phyloP scores from a whole-genome alignment of 176 grass and related monocot genomes.

The Pontederia crassipes region DNA sequence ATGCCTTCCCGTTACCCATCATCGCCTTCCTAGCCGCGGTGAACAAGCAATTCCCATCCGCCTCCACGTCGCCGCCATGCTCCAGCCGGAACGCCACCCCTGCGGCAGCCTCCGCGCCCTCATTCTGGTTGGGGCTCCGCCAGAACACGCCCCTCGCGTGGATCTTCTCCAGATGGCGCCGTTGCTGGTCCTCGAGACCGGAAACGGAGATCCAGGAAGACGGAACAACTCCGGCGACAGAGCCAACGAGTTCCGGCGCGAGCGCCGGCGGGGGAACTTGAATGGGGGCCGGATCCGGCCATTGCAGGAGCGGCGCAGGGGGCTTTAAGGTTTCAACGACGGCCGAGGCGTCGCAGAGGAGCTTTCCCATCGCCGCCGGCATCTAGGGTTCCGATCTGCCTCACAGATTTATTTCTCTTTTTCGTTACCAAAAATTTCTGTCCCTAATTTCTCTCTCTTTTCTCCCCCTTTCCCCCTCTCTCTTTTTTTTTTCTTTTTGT shows the following conservation, averaged over 20 bases:
- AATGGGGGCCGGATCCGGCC: slow-evolving; percentile 17
- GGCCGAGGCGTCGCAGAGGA: slow-evolving; percentile 78
- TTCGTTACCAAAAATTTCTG: background rate
- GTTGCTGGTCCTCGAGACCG: slow-evolving; percentile 84
- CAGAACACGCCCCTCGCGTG: slow-evolving; percentile 75
- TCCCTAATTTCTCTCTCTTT: background rate
- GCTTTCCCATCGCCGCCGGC: slow-evolving; percentile 61
- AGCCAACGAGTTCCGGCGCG: background rate
- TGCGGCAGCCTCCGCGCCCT: slow-evolving; percentile 4
- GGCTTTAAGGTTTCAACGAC: slow-evolving; percentile 52
- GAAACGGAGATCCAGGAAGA: slow-evolving; percentile 42
- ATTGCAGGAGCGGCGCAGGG: slow-evolving; percentile 34
- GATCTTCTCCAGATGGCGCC: slow-evolving; percentile 65
- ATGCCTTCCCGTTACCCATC: slow-evolving; percentile 8
- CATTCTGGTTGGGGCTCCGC: slow-evolving; percentile 26
- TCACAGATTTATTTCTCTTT: background rate
- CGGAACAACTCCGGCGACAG: background rate
- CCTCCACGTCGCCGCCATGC: slow-evolving; percentile 82
- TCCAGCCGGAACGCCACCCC: slow-evolving; percentile 55
- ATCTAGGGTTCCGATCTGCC: slow-evolving; percentile 43
- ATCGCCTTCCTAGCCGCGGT: slow-evolving; percentile 58
- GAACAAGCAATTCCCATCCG: slow-evolving; percentile 93
- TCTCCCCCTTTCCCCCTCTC: too few relatives aligned
- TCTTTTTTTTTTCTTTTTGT: too few relatives aligned
- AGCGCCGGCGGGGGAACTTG: background rate